Percentiles rank a stretch among this genome's conserved stretches.
phyloP scores from a whole-genome alignment of 495 filamentous ascomycete species.

The Penicillium ochrochloron region DNA sequence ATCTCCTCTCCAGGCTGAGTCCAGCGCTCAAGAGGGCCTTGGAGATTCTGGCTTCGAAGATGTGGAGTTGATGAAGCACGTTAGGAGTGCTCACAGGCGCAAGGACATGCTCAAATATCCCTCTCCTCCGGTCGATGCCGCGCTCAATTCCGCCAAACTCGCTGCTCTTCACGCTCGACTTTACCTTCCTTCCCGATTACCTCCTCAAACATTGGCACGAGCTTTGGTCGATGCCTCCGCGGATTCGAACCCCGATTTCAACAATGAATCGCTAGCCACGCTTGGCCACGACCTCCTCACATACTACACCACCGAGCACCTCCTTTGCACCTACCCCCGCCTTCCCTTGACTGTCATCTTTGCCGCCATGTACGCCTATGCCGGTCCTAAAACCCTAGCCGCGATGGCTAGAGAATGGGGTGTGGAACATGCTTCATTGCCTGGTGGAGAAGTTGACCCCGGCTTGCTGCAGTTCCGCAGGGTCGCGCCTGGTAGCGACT shows the following conservation, averaged over 20 bases:
- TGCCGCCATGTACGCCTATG: slow-evolving; percentile 81
- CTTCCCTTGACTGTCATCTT: slow-evolving; percentile 82
- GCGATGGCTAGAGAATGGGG: slow-evolving; percentile 83
- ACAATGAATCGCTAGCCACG: slow-evolving; percentile 79
- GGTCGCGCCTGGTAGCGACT: slow-evolving; percentile 59
- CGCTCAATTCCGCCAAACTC: slow-evolving; percentile 84
- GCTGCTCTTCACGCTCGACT: slow-evolving; percentile 92
- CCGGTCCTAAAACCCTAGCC: slow-evolving; percentile 70
- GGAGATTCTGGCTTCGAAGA: slow-evolving; percentile 25
- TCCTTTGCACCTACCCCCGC: slow-evolving; percentile 85
- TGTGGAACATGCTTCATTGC: slow-evolving; percentile 78
- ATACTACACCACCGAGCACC: slow-evolving; percentile 85
- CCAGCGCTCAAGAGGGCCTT: slow-evolving; percentile 12
- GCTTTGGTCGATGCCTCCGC: slow-evolving; percentile 84
- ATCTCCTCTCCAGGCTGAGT: slow-evolving; percentile 36
- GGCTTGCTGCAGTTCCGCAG: slow-evolving; percentile 84
- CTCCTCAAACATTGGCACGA: slow-evolving; percentile 82
- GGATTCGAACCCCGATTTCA: slow-evolving; percentile 73
- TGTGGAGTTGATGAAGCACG: slow-evolving; percentile 21
- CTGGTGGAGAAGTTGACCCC: slow-evolving; percentile 89
- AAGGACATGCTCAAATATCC: slow-evolving; percentile 50
- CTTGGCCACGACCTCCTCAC: slow-evolving; percentile 82
- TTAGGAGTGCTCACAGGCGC: slow-evolving; percentile 27
- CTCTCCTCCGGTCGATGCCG: slow-evolving; percentile 70
- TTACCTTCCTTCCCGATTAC: slow-evolving; percentile 77